Conservation (phyloP, 2,329 filamentous ascomycete species). For the Clonostachys byssicola region DNA sequence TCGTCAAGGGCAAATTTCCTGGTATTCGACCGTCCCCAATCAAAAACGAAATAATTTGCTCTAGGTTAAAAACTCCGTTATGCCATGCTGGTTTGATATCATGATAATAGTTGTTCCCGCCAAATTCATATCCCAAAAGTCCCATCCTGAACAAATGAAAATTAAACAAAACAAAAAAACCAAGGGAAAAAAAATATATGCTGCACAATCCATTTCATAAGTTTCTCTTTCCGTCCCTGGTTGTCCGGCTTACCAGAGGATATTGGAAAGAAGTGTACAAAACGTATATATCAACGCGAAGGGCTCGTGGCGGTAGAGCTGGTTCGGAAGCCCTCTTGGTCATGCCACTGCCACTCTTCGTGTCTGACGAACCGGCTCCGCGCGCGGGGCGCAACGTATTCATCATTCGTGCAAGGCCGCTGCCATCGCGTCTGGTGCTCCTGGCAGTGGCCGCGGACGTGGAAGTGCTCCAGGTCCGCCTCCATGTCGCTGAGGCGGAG, state of each 20-base stretch:
- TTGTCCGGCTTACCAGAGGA: slow-evolving; percentile 10
- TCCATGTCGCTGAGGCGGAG: slow-evolving; percentile 56
- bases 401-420: slow-evolving; percentile 2
- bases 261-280: slow-evolving; percentile 3
- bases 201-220: too few species aligned
- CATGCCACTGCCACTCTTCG: slow-evolving; percentile 25
- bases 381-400: slow-evolving; percentile 2
- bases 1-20: too few species aligned
- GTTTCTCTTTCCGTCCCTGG: too few species aligned
- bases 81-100: too few species aligned
- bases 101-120: too few species aligned
- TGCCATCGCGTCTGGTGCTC: neutral
- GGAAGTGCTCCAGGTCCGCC: slow-evolving; percentile 44
- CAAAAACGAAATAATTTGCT: too few species aligned
- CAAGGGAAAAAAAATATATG: too few species aligned
- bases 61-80: too few species aligned
- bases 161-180: too few species aligned
- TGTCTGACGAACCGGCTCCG: neutral
- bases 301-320: slow-evolving; percentile 5
- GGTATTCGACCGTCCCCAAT: too few species aligned
- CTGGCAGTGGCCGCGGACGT: slow-evolving; percentile 3
- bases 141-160: too few species aligned
- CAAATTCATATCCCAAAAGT: too few species aligned
- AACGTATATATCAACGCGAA: neutral
- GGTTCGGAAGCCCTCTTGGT: slow-evolving; percentile 23